These are phyloP conservation scores for Lentinula raphanica DNA, from an alignment of 768 basidiomycete genomes.

Conservation along the genomic window DNA sequence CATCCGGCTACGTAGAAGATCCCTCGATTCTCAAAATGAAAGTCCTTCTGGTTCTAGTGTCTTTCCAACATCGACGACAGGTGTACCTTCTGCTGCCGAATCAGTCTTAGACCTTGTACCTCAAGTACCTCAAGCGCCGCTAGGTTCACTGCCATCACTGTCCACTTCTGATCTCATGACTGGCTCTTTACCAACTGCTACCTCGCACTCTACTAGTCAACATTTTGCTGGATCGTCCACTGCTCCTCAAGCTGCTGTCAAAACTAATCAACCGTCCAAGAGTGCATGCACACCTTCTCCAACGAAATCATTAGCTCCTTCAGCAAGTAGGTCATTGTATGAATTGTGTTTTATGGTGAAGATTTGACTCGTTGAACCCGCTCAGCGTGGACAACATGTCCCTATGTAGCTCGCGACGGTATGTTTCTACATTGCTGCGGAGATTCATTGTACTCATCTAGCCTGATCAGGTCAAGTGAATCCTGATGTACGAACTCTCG, in stretches of 20 bases:
- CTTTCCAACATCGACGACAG: not conserved
- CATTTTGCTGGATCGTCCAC: slow-evolving; percentile 22
- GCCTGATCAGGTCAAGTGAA: slow-evolving; percentile 31
- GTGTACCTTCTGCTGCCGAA: not conserved
- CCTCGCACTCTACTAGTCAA: slow-evolving; percentile 8
- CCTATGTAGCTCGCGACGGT: slow-evolving; percentile 47
- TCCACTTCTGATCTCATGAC: not conserved
- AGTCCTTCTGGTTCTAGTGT: not conserved
- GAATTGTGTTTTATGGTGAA: not conserved
- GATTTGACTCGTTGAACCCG: slow-evolving; percentile 1
- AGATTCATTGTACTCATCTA: not conserved
- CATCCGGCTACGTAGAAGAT: slow-evolving; percentile 9
- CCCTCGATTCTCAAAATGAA: not conserved
- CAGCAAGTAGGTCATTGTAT: slow-evolving; percentile 38
- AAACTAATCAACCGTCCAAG: slow-evolving; percentile 23
- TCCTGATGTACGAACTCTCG: slow-evolving; percentile 45
- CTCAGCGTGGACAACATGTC: slow-evolving; percentile 35
- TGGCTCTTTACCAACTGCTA: slow-evolving; percentile 4
- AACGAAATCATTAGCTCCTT: slow-evolving; percentile 39
- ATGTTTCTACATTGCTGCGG: not conserved
- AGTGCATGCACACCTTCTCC: slow-evolving; percentile 44
- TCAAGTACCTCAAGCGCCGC: slow-evolving; percentile 12
- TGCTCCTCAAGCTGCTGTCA: slow-evolving; percentile 29
- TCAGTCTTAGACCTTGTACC: not conserved
- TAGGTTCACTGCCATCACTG: not conserved